Evolutionary conservation across 805 yeast genomes (phyloP).

Genomic region (Priceomyces haplophilus): DNA sequence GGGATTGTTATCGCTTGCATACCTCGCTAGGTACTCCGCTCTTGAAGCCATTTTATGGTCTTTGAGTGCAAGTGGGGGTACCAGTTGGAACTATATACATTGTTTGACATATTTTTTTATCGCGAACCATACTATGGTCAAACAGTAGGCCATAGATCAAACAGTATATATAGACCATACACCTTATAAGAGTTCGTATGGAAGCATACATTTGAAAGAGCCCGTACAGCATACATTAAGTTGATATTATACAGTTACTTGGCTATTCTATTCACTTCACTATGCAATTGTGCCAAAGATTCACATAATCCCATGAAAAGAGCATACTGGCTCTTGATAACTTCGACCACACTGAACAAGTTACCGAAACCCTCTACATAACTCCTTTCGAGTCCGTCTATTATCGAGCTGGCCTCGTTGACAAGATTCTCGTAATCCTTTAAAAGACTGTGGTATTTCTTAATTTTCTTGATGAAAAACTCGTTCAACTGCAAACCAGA

Average conservation of each 20-base stretch:
- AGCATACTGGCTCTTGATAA: conserved; percentile 64
- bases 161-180: too few species aligned
- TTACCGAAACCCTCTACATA: conserved; percentile 41
- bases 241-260: conserved; percentile 5
- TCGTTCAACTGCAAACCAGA: conserved; percentile 53
- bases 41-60: conserved; percentile 17
- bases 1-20: conserved; percentile 15
- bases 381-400: conserved; percentile 40
- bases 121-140: too few species aligned
- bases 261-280: conserved; percentile 22
- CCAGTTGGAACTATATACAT: too few species aligned
- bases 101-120: too few species aligned
- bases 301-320: conserved; percentile 75
- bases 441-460: conserved; percentile 46
- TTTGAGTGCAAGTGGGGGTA: not conserved
- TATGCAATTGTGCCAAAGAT: conserved; percentile 66
- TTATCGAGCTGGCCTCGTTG: conserved; percentile 55
- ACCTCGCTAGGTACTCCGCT: conserved; percentile 33
- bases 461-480: conserved; percentile 52
- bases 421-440: conserved; percentile 61
- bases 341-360: conserved; percentile 49
- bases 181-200: too few species aligned
- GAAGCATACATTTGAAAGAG: too few species aligned
- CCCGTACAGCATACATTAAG: not conserved
- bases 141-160: too few species aligned